Percentiles rank a stretch among this genome's conserved stretches.
Evolutionary conservation across 176 grass and related monocot species (phyloP).

Genomic region (Oryza brachyantha): DNA sequence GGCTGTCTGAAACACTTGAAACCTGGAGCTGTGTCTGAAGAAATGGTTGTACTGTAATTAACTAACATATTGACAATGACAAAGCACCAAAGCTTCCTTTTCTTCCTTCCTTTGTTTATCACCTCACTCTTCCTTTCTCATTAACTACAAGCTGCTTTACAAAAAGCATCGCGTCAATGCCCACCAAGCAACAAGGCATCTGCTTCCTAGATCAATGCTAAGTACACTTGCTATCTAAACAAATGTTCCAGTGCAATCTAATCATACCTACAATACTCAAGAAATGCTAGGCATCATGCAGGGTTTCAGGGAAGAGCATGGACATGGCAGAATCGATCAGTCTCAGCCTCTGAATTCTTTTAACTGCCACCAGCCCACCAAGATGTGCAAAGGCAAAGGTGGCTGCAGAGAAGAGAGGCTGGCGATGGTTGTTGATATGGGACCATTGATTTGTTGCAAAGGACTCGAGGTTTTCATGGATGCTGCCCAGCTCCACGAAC

Average conservation of each 20-base stretch:
- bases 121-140: not conserved
- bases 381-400: constrained; percentile 1
- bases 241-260: constrained; percentile 5
- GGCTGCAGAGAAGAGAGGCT: not conserved
- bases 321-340: not conserved
- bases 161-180: constrained; percentile 34
- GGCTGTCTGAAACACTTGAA: constrained; percentile 11
- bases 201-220: constrained; percentile 38
- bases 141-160: constrained; percentile 22
- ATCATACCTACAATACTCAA: constrained; percentile 16
- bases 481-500: not conserved
- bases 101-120: not conserved
- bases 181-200: constrained; percentile 19
- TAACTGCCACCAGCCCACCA: not conserved
- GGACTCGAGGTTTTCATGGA: not conserved
- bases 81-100: constrained; percentile 13
- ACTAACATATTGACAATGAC: constrained; percentile 4
- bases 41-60: constrained; percentile 27
- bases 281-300: constrained; percentile 3
- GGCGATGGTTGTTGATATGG: constrained; percentile 20
- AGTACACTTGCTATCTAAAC: constrained; percentile 13
- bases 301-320: not conserved
- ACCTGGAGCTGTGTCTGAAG: not conserved
- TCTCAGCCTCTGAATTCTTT: constrained; percentile 40
- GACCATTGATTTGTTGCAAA: constrained; percentile 29